These are phyloP conservation scores for Xerocomus brunneocitrinus DNA, from an alignment of 768 basidiomycete species.

Conservation along the genomic window DNA sequence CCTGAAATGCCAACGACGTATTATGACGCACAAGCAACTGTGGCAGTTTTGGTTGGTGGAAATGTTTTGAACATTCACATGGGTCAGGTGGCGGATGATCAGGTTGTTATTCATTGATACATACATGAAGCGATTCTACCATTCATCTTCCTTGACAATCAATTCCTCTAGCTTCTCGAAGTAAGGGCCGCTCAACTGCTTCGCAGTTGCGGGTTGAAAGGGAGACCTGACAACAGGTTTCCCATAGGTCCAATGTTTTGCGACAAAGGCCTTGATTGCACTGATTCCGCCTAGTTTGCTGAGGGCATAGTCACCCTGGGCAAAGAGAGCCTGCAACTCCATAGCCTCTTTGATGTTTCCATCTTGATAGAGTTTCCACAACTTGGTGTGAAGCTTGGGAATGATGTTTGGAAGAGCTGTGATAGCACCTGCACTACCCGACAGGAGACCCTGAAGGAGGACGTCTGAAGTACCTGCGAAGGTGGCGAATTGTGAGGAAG, in stretches of 20 bases:
- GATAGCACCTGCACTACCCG: background rate
- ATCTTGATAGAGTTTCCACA: background rate
- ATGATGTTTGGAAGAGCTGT: background rate
- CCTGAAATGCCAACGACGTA: background rate
- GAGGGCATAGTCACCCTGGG: background rate
- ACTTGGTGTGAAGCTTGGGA: background rate
- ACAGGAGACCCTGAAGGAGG: background rate
- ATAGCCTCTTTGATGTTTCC: background rate
- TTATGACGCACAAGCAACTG: background rate
- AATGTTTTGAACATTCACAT: background rate
- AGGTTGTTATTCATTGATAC: background rate
- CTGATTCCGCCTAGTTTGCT: background rate
- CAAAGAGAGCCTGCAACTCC: background rate
- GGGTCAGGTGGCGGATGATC: background rate
- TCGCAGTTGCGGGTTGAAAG: background rate
- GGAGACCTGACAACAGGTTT: background rate
- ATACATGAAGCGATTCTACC: background rate
- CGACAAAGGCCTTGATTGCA: background rate
- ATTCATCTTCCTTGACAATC: background rate
- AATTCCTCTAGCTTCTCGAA: background rate
- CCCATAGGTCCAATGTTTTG: background rate
- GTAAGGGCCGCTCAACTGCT: background rate
- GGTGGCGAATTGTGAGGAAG: background rate
- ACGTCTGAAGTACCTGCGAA: background rate
- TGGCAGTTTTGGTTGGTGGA: background rate